These are phyloP conservation scores for Syncephalastrum contaminatum DNA, from an alignment of 371 early-diverging fungal species.

Conservation along the genomic window DNA sequence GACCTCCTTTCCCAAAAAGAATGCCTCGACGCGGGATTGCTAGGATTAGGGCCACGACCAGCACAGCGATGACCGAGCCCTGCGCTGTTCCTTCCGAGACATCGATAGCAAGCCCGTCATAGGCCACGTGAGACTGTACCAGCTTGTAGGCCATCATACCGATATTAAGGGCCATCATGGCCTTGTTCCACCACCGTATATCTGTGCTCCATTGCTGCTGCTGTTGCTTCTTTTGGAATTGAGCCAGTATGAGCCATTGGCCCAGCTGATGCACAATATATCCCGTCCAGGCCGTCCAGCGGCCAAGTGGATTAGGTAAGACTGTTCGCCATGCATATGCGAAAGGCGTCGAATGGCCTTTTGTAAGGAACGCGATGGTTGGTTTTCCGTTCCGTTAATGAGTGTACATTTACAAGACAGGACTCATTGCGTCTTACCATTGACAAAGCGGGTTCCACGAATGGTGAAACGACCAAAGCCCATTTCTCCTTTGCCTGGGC, in stretches of 20 bases:
- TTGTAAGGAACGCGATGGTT: not conserved
- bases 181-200: slow-evolving; percentile 46
- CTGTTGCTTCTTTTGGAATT: slow-evolving; percentile 23
- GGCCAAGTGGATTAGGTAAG: slow-evolving; percentile 18
- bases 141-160: slow-evolving; percentile 34
- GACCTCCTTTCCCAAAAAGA: slow-evolving; percentile 25
- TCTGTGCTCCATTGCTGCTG: slow-evolving; percentile 20
- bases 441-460: slow-evolving; percentile 29
- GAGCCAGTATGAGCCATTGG: slow-evolving; percentile 34
- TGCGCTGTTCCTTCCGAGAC: slow-evolving; percentile 43
- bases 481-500: slow-evolving; percentile 41
- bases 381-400: too few relatives aligned
- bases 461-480: slow-evolving; percentile 41
- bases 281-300: slow-evolving; percentile 27
- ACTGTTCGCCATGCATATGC: slow-evolving; percentile 41
- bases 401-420: too few relatives aligned
- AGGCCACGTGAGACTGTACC: slow-evolving; percentile 32
- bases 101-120: slow-evolving; percentile 40
- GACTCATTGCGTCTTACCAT: slow-evolving; percentile 18
- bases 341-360: slow-evolving; percentile 41
- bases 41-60: slow-evolving; percentile 36
- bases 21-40: slow-evolving; percentile 49
- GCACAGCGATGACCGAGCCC: slow-evolving; percentile 38
- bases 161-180: slow-evolving; percentile 39
- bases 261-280: slow-evolving; percentile 37